These are phyloP conservation scores for Ascochyta viciae-villosae DNA, from an alignment of 2,329 filamentous ascomycete genomes.

Conservation along the genomic window DNA sequence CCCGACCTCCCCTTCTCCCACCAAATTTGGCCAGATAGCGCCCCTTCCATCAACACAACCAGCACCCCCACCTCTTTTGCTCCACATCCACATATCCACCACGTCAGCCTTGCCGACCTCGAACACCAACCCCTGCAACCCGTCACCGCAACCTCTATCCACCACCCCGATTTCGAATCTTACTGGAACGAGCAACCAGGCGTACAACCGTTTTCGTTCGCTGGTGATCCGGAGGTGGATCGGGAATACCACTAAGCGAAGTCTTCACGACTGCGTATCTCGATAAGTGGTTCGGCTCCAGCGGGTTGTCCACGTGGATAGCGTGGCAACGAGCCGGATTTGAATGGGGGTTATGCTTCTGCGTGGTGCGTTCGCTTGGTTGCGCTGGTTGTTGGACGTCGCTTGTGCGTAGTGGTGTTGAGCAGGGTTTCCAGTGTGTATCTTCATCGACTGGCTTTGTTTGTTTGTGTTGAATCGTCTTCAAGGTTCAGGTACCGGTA, in stretches of 20 bases:
- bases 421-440: too few species aligned
- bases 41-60: background rate
- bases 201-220: slow-evolving; percentile 1
- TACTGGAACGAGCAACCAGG: background rate
- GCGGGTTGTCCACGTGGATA: background rate
- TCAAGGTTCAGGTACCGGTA: too few species aligned
- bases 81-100: background rate
- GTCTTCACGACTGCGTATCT: background rate
- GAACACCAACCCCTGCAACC: background rate
- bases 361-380: too few species aligned
- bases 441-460: too few species aligned
- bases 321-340: background rate
- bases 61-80: background rate
- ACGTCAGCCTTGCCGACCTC: background rate
- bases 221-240: background rate
- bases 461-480: too few species aligned
- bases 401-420: too few species aligned
- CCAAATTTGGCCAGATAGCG: background rate
- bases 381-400: too few species aligned
- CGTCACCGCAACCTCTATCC: too few species aligned
- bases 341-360: too few species aligned
- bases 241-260: background rate
- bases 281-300: background rate
- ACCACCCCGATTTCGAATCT: background rate
- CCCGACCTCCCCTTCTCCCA: background rate